These are phyloP conservation scores for Simplicillium sp. DNA, from an alignment of 2,329 filamentous ascomycete genomes.

Conservation along the genomic window DNA sequence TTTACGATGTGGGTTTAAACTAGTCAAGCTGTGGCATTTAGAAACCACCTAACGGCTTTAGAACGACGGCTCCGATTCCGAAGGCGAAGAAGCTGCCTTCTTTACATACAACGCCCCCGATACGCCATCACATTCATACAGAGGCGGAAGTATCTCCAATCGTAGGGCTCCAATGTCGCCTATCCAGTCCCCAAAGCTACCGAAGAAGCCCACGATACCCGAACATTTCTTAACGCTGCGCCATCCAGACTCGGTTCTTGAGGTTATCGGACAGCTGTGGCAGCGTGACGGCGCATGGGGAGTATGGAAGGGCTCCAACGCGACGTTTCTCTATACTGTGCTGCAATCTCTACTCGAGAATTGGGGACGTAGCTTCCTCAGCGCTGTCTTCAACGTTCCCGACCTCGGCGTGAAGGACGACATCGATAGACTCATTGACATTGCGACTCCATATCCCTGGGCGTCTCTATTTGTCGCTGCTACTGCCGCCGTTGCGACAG, in stretches of 20 bases:
- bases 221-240: constrained; percentile 60
- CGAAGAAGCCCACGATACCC: constrained; percentile 21
- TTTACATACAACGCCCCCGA: constrained; percentile 60
- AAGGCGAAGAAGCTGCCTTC: constrained; percentile 72
- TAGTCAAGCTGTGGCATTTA: not conserved
- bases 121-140: constrained; percentile 39
- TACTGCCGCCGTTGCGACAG: constrained; percentile 58
- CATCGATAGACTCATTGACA: constrained; percentile 62
- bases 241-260: constrained; percentile 70
- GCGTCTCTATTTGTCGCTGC: constrained; percentile 67
- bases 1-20: constrained; percentile 21
- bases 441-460: constrained; percentile 73
- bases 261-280: constrained; percentile 83
- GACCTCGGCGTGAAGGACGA: constrained; percentile 70
- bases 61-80: constrained; percentile 52
- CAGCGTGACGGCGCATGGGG: constrained; percentile 82
- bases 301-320: constrained; percentile 89
- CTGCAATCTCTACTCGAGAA: constrained; percentile 81
- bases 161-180: constrained; percentile 19
- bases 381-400: constrained; percentile 81
- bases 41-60: constrained; percentile 3
- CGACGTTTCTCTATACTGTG: constrained; percentile 84
- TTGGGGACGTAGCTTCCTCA: constrained; percentile 85
- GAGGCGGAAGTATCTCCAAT: constrained; percentile 19
- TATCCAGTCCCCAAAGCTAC: constrained; percentile 11